Percentiles rank a stretch among this genome's conserved stretches.
Evolutionary conservation across 169 alveolate species (phyloP).

Genomic region (Eimeria falciformis): DNA sequence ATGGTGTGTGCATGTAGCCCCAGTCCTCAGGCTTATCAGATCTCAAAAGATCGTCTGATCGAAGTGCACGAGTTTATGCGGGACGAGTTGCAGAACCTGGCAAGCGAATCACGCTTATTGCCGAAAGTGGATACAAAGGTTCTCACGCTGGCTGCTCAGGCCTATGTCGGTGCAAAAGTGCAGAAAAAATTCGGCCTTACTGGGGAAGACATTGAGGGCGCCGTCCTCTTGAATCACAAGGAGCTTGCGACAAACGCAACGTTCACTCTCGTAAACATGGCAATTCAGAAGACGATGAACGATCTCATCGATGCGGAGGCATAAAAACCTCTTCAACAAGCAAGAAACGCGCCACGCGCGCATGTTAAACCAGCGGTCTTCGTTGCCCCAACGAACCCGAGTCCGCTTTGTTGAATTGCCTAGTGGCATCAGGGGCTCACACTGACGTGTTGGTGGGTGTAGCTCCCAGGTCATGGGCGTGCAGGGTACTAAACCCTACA

Average conservation of each 20-base stretch:
- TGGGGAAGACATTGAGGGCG: constrained; percentile 84
- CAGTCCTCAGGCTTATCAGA: constrained; percentile 60
- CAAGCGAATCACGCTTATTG: constrained; percentile 75
- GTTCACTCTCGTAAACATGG: constrained; percentile 81
- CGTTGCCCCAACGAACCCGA: too few relatives aligned
- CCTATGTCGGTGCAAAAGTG: constrained; percentile 82
- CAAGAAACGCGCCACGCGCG: constrained; percentile 12
- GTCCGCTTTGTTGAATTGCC: too few relatives aligned
- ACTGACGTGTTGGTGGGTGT: too few relatives aligned
- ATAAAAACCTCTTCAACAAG: neutral
- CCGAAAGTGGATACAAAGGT: constrained; percentile 80
- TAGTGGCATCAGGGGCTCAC: too few relatives aligned
- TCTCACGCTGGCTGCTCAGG: constrained; percentile 83
- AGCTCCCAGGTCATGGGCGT: too few relatives aligned
- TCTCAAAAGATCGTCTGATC: constrained; percentile 70
- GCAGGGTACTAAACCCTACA: too few relatives aligned
- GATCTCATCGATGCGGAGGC: constrained; percentile 66
- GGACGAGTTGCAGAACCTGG: constrained; percentile 79
- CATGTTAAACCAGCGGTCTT: neutral
- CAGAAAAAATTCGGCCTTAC: constrained; percentile 80
- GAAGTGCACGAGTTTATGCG: constrained; percentile 82
- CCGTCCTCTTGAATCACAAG: constrained; percentile 80
- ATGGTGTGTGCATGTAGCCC: constrained; percentile 18
- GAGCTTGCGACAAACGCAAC: constrained; percentile 80
- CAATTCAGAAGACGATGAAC: constrained; percentile 78